Evolutionary conservation across 495 filamentous ascomycete species (phyloP).

Genomic region (Rostrohypoxylon terebratum): DNA sequence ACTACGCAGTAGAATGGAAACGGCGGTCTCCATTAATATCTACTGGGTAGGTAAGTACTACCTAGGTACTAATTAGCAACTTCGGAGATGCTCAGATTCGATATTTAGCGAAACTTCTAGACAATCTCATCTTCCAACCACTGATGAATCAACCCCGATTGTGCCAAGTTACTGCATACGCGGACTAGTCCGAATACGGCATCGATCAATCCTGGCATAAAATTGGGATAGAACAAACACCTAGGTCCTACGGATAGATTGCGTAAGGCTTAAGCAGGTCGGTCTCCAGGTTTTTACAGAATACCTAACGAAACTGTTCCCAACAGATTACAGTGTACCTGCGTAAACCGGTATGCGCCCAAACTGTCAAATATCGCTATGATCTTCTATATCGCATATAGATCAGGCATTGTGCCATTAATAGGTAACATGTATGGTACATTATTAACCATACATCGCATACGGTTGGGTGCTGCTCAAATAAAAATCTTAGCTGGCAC

Average conservation of each 20-base stretch:
- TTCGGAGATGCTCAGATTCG: not conserved
- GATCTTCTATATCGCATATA: slow-evolving; percentile 5
- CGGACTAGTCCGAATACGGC: not conserved
- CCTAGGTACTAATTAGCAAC: slow-evolving; percentile 11
- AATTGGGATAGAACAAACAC: slow-evolving; percentile 6
- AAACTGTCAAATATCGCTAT: not conserved
- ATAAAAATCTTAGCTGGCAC: slow-evolving; percentile 11
- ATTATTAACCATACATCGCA: not conserved
- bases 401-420: not conserved
- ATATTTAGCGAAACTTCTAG: slow-evolving; percentile 2
- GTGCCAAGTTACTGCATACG: slow-evolving; percentile 4
- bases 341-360: slow-evolving; percentile 1
- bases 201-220: slow-evolving; percentile 14
- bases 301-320: not conserved
- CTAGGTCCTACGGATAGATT: not conserved
- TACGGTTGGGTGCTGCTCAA: not conserved
- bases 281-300: slow-evolving; percentile 12
- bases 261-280: slow-evolving; percentile 24
- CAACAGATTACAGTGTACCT: slow-evolving; percentile 2
- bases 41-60: not conserved
- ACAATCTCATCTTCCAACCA: slow-evolving; percentile 6
- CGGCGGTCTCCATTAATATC: slow-evolving; percentile 6
- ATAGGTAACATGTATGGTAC: not conserved
- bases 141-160: slow-evolving; percentile 5
- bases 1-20: not conserved